A percentile compares a stretch with the other conserved stretches of the same genome.
phyloP scores from a whole-genome alignment of 805 yeast species.

The Candida sanyiensis region DNA sequence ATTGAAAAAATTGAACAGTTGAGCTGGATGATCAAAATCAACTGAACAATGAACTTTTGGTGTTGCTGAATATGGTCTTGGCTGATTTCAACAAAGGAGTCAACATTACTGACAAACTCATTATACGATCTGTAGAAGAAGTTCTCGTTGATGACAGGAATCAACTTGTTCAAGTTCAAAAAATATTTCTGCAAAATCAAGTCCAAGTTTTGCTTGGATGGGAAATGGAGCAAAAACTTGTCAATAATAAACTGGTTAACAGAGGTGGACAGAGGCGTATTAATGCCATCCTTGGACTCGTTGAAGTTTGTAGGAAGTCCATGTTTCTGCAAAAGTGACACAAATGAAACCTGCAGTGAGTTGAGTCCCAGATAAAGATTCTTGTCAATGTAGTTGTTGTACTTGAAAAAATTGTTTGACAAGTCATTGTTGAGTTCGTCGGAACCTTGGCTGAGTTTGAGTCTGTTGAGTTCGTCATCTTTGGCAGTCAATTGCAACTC shows the following conservation, averaged over 20 bases:
- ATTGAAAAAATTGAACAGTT: conserved; percentile 26
- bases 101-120: conserved; percentile 13
- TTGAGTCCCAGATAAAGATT: conserved; percentile 24
- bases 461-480: conserved; percentile 38
- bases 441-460: conserved; percentile 23
- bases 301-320: conserved; percentile 21
- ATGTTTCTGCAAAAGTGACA: conserved; percentile 10
- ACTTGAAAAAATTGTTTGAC: conserved; percentile 22
- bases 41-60: conserved; percentile 30
- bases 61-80: conserved; percentile 7
- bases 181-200: conserved; percentile 24
- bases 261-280: conserved; percentile 22
- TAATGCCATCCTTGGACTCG: conserved; percentile 25
- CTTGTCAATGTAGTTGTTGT: conserved; percentile 20
- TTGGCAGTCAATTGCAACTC: conserved; percentile 30
- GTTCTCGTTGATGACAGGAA: conserved; percentile 25
- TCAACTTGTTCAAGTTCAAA: conserved; percentile 20
- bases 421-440: conserved; percentile 8
- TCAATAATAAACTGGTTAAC: conserved; percentile 13
- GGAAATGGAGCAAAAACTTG: conserved; percentile 24
- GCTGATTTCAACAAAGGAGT: conserved; percentile 6
- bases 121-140: conserved; percentile 22
- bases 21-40: conserved; percentile 37
- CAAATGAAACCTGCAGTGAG: conserved; percentile 20
- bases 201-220: conserved; percentile 24